These are phyloP conservation scores for Pseudozyma flocculosa DNA, from an alignment of 1,284 basidiomycete genomes.

Conservation along the genomic window DNA sequence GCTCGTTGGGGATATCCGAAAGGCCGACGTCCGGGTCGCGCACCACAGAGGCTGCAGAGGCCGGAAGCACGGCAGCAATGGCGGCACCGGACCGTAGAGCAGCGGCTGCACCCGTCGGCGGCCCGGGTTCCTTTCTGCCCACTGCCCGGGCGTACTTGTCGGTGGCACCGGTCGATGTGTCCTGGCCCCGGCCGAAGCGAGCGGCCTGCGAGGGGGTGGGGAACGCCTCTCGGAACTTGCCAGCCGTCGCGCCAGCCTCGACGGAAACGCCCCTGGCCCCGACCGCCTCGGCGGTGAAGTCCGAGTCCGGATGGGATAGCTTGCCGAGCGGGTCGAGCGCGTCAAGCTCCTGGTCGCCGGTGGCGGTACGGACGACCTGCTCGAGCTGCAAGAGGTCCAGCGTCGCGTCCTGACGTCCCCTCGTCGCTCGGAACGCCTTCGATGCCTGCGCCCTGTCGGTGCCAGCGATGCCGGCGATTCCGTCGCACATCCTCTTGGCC, in stretches of 20 bases:
- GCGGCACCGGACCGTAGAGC: conserved; percentile 23
- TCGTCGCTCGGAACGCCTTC: conserved; percentile 41
- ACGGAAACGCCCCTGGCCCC: no score
- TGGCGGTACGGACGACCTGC: conserved; percentile 26
- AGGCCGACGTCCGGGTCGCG: conserved; percentile 3
- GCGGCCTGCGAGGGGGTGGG: no score
- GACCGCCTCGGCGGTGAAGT: no score
- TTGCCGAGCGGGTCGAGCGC: conserved; percentile 44
- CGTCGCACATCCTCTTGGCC: conserved; percentile 21
- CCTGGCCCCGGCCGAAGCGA: no score
- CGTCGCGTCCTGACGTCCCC: conserved; percentile 47
- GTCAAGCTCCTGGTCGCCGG: conserved; percentile 24
- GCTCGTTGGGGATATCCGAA: conserved; percentile 12
- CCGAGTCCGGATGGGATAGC: conserved; percentile 1
- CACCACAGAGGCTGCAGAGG: conserved; percentile 24
- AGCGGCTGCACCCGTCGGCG: conserved; percentile 15
- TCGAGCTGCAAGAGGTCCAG: conserved; percentile 51
- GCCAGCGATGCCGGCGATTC: conserved; percentile 28
- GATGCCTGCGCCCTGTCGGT: conserved; percentile 8
- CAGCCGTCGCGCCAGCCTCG: no score
- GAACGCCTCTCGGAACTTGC: no score
- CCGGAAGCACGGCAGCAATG: conserved; percentile 33
- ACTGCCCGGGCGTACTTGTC: conserved; percentile 12
- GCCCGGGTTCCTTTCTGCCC: conserved; percentile 16
- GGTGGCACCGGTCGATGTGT: neutral